Conservation (phyloP, 2,329 filamentous ascomycete genomes). For the Endoconidiophora laricicola region DNA sequence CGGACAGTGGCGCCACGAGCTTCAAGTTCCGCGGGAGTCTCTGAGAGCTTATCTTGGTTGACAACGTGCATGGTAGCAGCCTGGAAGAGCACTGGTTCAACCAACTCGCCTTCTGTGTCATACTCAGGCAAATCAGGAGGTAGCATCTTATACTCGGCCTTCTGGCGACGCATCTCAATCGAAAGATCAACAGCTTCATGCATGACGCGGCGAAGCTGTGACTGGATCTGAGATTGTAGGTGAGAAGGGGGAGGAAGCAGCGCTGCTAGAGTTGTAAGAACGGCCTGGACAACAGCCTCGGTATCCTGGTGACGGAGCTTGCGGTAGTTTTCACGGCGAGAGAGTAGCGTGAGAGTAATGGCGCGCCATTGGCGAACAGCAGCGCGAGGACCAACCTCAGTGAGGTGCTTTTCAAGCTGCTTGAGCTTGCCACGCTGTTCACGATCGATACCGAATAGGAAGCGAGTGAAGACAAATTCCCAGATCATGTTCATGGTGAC, state of each 20-base stretch:
- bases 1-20: slow-evolving; percentile 61
- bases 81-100: slow-evolving; percentile 80
- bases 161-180: slow-evolving; percentile 93
- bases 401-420: slow-evolving; percentile 77
- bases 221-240: slow-evolving; percentile 62
- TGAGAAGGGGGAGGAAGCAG: slow-evolving; percentile 77
- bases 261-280: slow-evolving; percentile 67
- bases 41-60: slow-evolving; percentile 44
- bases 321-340: slow-evolving; percentile 63
- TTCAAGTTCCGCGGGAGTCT: slow-evolving; percentile 65
- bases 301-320: slow-evolving; percentile 77
- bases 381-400: slow-evolving; percentile 68
- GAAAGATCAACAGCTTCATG: slow-evolving; percentile 76
- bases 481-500: slow-evolving; percentile 99
- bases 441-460: slow-evolving; percentile 95
- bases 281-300: slow-evolving; percentile 75
- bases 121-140: slow-evolving; percentile 90
- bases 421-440: slow-evolving; percentile 97
- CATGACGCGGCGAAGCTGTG: slow-evolving; percentile 75
- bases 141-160: slow-evolving; percentile 96
- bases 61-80: slow-evolving; percentile 69
- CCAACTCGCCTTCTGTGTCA: slow-evolving; percentile 78
- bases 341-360: slow-evolving; percentile 78
- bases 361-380: slow-evolving; percentile 97
- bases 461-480: slow-evolving; percentile 96